phyloP scores from a whole-genome alignment of 2,329 filamentous ascomycete genomes.

The Eurotiales sp. region DNA sequence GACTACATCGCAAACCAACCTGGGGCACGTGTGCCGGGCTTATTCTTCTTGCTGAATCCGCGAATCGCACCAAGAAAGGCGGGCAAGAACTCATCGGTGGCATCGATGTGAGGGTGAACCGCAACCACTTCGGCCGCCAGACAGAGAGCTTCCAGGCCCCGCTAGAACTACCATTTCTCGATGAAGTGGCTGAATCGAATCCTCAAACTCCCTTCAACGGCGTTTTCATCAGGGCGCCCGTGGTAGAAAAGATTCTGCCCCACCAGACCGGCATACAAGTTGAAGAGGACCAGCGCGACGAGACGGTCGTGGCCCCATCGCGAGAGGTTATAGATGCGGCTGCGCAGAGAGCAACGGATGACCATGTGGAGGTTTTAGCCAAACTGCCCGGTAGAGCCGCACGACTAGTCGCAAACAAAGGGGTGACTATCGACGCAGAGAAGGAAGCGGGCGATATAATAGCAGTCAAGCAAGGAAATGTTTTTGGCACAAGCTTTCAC shows the following conservation, averaged over 20 bases:
- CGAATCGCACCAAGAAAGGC: conserved; percentile 82
- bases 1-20: conserved; percentile 71
- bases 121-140: conserved; percentile 94
- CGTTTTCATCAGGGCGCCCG: conserved; percentile 90
- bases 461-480: conserved; percentile 83
- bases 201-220: conserved; percentile 61
- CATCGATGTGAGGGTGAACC: conserved; percentile 81
- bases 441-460: conserved; percentile 67
- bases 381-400: conserved; percentile 52
- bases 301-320: conserved; percentile 57
- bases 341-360: conserved; percentile 43
- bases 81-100: conserved; percentile 93
- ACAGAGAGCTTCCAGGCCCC: conserved; percentile 83
- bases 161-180: conserved; percentile 68
- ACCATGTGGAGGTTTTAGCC: conserved; percentile 57
- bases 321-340: conserved; percentile 44
- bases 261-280: conserved; percentile 49
- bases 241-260: conserved; percentile 77
- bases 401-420: conserved; percentile 43
- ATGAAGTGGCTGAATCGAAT: conserved; percentile 25
- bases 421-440: conserved; percentile 34
- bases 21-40: conserved; percentile 97
- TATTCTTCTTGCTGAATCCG: conserved; percentile 83
- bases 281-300: conserved; percentile 45
- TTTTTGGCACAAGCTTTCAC: conserved; percentile 93